Evolutionary conservation across 139 green algal species (phyloP), one percentile per base, ranked within the genome.

Genomic region (Chlamydomonas eustigma): DNA sequence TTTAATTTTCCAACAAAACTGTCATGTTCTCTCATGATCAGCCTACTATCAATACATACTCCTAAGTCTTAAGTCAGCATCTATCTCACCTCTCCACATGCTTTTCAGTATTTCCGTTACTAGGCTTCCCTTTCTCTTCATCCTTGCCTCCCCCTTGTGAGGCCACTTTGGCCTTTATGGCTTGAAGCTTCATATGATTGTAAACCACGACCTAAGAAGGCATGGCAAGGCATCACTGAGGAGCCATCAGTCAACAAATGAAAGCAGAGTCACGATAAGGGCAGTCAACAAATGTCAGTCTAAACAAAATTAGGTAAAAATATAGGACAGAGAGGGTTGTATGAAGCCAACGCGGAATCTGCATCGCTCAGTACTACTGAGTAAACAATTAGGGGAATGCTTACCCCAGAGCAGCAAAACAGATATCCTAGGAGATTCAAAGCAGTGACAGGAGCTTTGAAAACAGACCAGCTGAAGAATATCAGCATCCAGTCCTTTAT

Each of bases 401-500:
- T 58, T 51, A 88, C 85, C 71, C 80, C 84, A 33, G 80, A 86
- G 79, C 88, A 92, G 86, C 88, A 92, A 80, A 90, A 89, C 2
- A 80, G 71, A 71, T 90, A 91, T 18, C 86, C 95, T 18, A 87
- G 38, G 33, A 99, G 82, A 79, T 96, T 98, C 39, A 96, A 52
- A 2, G 66, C 65, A 1, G 95, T 97, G 22, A 98, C 64, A 28
- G 93, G 91, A 1, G 93, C 68, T 1, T 90, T 79, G 81, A 97
- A 99, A 22, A 98, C 18, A 51, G 80, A 90, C 65, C 79, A 93
- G 37, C 89, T 97, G 77, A 97, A 91, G 84, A 90, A 94, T 72
- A 99, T 98, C 35, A 98, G 91, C 86, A 97, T 83, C 94, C 94
- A 98, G 89, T 99, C 95, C 87, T 99, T 99, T 78, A 98, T 92